Base-by-base conservation (phyloP, 352 stramenopile genomes). In the Pythium chondricola region DNA sequence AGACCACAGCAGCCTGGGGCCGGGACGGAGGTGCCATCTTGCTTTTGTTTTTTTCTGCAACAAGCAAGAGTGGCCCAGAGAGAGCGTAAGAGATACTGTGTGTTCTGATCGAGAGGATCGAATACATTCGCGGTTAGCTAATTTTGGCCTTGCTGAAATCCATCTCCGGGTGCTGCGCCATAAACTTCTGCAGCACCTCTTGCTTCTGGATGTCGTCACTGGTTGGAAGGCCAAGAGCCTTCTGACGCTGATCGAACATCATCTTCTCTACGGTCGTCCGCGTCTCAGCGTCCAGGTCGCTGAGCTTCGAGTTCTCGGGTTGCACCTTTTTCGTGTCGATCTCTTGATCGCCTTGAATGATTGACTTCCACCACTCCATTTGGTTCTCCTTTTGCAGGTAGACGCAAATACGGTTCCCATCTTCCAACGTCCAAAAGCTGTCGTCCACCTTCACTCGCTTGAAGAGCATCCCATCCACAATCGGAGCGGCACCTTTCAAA, bases 181-280 rank as follows among this genome's bases (percentile, higher is more conserved):
- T 99, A 66, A 99, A 99, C 67, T 98, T 98, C 51, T 99, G 89
- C 40, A 99, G 67, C 48, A 98, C 85, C 32, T 99, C 95, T 61
- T 98, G 83, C 72, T 99, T 99, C 61, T 97, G 73, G 67, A 98
- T 77, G 52, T 99, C 97, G 52, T 99, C 97, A 43, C 85, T 96
- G 7, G 95, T 97, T 1, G 97, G 97, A 32, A 98, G 68, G 2
- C 96, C 96, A 64, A 98, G 77, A 1, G 95, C 93, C 67, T 99
- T 99, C 74, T 99, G 96, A 26, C 88, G 80, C 66, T 97, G 91
- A 56, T 97, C 87, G 57, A 96, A 97, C 97, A 99, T 99, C 97
- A 99, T 99, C 61, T 99, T 99, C 73, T 99, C 97, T 16, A 99
- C 97, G 3, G 97, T 99, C 62, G 98, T 89, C 31, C 97, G 78